Percentiles rank a stretch among this genome's conserved stretches.
These are phyloP conservation scores for Trichosanthes cucumerina DNA, from an alignment of 306 rosid genomes.

Conservation along the genomic window DNA sequence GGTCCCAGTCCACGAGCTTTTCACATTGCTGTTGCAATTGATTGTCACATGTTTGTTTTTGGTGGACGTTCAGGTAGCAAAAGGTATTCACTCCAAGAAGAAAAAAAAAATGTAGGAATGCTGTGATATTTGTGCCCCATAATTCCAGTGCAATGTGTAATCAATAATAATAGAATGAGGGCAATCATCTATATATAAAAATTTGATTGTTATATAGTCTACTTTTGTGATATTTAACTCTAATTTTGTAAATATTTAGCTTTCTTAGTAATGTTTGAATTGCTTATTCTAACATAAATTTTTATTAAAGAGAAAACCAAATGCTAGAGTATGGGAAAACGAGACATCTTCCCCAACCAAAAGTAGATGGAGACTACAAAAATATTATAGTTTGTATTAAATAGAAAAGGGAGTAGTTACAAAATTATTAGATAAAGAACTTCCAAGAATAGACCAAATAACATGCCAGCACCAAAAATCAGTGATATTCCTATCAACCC, in stretches of 20 bases:
- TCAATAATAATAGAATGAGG: not conserved
- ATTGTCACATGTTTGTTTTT: slow-evolving; percentile 92
- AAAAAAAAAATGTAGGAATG: not conserved
- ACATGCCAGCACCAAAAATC: not conserved
- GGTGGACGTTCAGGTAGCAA: slow-evolving; percentile 84
- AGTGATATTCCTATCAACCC: not conserved
- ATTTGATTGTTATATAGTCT: not conserved
- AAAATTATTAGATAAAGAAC: not conserved
- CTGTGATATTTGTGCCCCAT: not conserved
- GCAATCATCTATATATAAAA: not conserved
- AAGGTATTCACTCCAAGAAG: slow-evolving; percentile 31
- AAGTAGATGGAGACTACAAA: not conserved
- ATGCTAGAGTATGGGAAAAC: not conserved
- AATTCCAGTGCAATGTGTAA: not conserved
- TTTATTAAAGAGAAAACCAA: not conserved
- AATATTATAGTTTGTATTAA: not conserved
- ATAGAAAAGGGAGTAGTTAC: not conserved
- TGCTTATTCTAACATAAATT: not conserved
- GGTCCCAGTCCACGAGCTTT: slow-evolving; percentile 90
- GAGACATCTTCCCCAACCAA: not conserved
- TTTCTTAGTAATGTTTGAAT: not conserved
- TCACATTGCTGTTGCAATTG: slow-evolving; percentile 82
- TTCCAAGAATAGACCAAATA: not conserved
- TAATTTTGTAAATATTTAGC: not conserved
- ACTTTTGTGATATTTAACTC: not conserved